Base-by-base conservation (phyloP, 345 rosid genomes). In the Ricinus communis region DNA sequence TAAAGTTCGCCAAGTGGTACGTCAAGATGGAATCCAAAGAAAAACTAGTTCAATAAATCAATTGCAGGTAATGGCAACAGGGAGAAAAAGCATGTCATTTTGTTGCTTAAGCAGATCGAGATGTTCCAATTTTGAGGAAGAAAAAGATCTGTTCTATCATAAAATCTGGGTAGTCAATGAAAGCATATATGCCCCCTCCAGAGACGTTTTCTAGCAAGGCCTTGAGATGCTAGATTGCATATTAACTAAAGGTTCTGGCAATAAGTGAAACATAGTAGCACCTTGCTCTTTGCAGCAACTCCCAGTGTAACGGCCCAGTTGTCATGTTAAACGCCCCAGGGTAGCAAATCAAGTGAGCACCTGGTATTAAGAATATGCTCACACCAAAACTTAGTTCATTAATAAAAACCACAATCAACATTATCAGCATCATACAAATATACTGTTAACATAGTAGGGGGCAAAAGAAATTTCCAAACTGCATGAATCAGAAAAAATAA, bases 281-380 rank as follows among this genome's bases (percentile, higher is more conserved):
- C 97, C 98, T 90, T 75, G 96, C 95, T 73, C 98, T 82, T 85
- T 91, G 97, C 80, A 91, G 51, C 62, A 94, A 77, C 65, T 94
- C 97, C 96, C 93, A 94, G 64, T 88, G 98, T 74, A 91, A 82
- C 52, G 97, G 97, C 70, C 98, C 97, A 46, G 98, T 94, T 36
- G 97, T 91, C 97, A 89, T 94, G 85, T 94, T 90, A 80, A 91
- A 94, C 36, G 98, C 98, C 72, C 97, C 97, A 28, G 96, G 97
- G 74, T 91, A 91, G 89, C 97, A 94, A 25, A 94, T 74, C 77
- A 94, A 78, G 79, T 91, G 97, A 84, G 97, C 98, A 76, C 98
- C 97, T 94, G 84, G 63, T 46, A 64, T 66, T 38, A 81, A 72
- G 31, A 74, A 47, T 69, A 55, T 49, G 38, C 41, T 51, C 47